Conservation (phyloP, 2,329 filamentous ascomycete species). For the Tolypocladium guangdongense region DNA sequence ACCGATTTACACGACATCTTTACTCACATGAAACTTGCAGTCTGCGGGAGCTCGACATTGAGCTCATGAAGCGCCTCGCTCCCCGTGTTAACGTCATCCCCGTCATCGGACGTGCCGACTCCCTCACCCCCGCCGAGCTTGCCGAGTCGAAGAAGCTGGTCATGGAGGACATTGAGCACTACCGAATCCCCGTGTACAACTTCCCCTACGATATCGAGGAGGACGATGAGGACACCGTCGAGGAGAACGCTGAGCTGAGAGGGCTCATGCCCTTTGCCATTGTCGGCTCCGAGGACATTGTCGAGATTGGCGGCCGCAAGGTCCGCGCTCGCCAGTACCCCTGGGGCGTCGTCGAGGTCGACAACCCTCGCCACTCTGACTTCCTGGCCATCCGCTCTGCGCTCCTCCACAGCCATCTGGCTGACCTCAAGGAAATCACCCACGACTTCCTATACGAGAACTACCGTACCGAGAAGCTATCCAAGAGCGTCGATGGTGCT, state of each 20-base stretch:
- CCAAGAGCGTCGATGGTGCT: conserved; percentile 95
- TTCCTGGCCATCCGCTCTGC: conserved; percentile 96
- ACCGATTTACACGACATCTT: neutral
- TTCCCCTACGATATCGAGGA: conserved; percentile 99
- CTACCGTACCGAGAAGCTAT: conserved; percentile 99
- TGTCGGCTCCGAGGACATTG: conserved; percentile 89
- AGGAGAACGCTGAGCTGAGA: conserved; percentile 95
- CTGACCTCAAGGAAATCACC: conserved; percentile 98
- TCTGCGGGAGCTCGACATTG: conserved; percentile 96
- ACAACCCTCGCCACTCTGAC: conserved; percentile 97
- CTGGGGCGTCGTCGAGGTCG: conserved; percentile 97
- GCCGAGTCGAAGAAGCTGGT: conserved; percentile 99
- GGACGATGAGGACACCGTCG: conserved; percentile 97
- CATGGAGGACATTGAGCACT: conserved; percentile 99
- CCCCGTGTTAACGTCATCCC: conserved; percentile 98
- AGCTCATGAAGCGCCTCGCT: conserved; percentile 98
- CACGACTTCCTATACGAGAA: conserved; percentile 99
- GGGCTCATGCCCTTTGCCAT: conserved; percentile 99
- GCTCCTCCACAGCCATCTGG: conserved; percentile 92
- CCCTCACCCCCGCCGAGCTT: conserved; percentile 88
- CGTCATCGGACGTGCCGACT: conserved; percentile 96
- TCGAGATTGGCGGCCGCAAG: conserved; percentile 87
- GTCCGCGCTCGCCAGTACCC: conserved; percentile 95
- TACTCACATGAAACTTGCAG: conserved; percentile 30
- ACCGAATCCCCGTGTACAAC: conserved; percentile 99